Percentiles rank a stretch among this genome's conserved stretches.
These are phyloP conservation scores for Trichoderma arundinaceum DNA, from an alignment of 2,329 filamentous ascomycete genomes.

Conservation along the genomic window DNA sequence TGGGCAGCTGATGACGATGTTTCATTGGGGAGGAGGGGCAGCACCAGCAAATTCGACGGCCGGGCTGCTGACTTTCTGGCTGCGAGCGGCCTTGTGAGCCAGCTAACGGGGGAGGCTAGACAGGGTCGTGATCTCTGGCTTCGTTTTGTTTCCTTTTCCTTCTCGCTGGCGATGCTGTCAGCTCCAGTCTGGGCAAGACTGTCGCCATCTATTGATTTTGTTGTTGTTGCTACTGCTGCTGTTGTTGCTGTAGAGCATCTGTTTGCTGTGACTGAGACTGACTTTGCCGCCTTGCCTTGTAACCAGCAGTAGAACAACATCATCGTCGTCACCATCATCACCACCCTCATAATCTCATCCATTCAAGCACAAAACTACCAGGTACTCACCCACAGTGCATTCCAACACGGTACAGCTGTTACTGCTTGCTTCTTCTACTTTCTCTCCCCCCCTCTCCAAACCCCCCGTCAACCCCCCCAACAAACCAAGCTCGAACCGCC, in stretches of 20 bases:
- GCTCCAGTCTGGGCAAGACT: not conserved
- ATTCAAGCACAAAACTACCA: not conserved
- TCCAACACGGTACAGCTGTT: slow-evolving; percentile 17
- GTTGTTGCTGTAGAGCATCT: not conserved
- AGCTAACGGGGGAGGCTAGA: slow-evolving; percentile 24
- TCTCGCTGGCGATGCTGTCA: too few relatives aligned
- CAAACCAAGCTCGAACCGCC: not conserved
- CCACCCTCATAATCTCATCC: not conserved
- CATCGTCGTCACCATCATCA: not conserved
- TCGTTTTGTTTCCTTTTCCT: too few relatives aligned
- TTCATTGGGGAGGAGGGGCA: slow-evolving; percentile 14
- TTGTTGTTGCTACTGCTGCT: not conserved
- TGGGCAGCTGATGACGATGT: slow-evolving; percentile 31
- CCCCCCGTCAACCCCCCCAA: not conserved
- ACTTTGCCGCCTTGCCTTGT: not conserved
- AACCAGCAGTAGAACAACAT: not conserved
- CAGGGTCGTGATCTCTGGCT: slow-evolving; percentile 7
- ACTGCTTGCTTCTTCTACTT: not conserved
- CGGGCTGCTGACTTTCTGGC: slow-evolving; percentile 22
- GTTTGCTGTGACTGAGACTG: not conserved
- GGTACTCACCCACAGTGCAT: slow-evolving; percentile 17
- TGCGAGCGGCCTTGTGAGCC: slow-evolving; percentile 19
- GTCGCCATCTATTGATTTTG: too few relatives aligned
- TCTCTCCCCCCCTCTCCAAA: not conserved
- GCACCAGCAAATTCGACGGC: slow-evolving; percentile 6